Percentiles rank a stretch among this genome's conserved stretches.
These are phyloP conservation scores for Lasiodiplodia theobromae DNA, from an alignment of 2,329 filamentous ascomycete genomes.

Conservation along the genomic window DNA sequence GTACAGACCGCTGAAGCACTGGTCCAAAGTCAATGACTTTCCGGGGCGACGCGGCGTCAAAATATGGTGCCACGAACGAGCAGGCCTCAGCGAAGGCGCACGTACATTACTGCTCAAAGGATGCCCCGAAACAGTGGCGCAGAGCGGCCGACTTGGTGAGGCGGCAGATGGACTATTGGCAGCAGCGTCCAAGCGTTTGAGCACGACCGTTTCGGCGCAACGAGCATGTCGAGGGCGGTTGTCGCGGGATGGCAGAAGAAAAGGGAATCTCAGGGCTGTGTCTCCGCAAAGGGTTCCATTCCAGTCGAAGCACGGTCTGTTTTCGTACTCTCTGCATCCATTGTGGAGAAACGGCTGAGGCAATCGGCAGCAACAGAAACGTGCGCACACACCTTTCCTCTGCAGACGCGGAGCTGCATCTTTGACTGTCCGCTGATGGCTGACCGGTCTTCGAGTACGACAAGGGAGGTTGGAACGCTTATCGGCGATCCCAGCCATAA, in stretches of 20 bases:
- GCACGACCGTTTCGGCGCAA: conserved; percentile 13
- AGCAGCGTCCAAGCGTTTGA: not conserved
- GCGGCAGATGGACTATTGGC: conserved; percentile 1
- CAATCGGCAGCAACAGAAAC: conserved; percentile 8
- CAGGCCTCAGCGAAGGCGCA: not conserved
- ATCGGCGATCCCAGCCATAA: not conserved
- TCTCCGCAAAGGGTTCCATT: not conserved
- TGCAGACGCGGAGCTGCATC: not conserved
- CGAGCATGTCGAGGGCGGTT: not conserved
- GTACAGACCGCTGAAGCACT: conserved; percentile 13
- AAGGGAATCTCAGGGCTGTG: not conserved
- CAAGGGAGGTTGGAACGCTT: conserved; percentile 1
- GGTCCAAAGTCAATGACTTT: not conserved
- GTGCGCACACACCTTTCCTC: not conserved
- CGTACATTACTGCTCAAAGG: not conserved
- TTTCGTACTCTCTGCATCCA: not conserved
- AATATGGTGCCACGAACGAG: not conserved
- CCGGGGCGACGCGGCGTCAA: conserved; percentile 7
- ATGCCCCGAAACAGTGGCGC: not conserved
- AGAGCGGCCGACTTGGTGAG: not conserved
- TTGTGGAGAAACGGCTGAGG: conserved; percentile 10
- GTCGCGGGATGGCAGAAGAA: not conserved
- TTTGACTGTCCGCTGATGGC: not conserved
- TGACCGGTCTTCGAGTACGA: conserved; percentile 12
- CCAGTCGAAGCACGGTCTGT: not conserved